Base-by-base conservation (phyloP, 495 filamentous ascomycete species). In the Stereocaulon alpinum region DNA sequence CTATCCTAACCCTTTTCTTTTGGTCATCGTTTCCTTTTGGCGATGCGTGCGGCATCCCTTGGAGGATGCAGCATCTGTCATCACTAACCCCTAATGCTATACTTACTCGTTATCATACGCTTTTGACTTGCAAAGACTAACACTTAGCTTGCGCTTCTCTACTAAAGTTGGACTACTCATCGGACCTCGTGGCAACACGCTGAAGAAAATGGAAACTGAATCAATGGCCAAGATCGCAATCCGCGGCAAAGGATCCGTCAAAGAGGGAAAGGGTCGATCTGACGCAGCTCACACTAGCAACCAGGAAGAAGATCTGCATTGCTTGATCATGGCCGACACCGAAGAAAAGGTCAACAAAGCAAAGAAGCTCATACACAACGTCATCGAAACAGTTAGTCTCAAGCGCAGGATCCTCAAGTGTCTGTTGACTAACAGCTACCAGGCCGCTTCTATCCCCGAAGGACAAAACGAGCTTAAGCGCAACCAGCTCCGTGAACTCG, bases 141-240 rank as follows among this genome's bases (percentile, higher is more conserved):
- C 90, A 87, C 84, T 77, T 82, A 88, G 81, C 86, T 85, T 85
- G 79, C 77, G 71, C 71, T 76, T 82, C 79, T 76, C 78, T 85
- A 85, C 86, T 86, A 86, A 92, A 98, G 93, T 98, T 86, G 93
- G 93, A 73, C 84, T 98, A 84, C 90, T 98, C 70, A 98, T 98
- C 83, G 93, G 93, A 73, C 93, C 93, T 76, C 93, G 93, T 88
- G 93, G 93, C 69, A 97, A 96, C 70, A 98, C 93, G 59, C 76
- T 98, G 65, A 98, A 98, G 79, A 96, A 96, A 73, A 98, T 98
- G 93, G 93, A 98, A 71, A 82, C 86, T 66, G 90, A 97, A 76
- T 98, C 93, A 47, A 83, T 85, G 49, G 93, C 93, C 70, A 98
- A 98, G 71, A 98, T 98, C 77, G 93, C 93, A 63, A 98, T 98